Evolutionary conservation across 345 rosid species (phyloP).

Genomic region (Hevea brasiliensis): DNA sequence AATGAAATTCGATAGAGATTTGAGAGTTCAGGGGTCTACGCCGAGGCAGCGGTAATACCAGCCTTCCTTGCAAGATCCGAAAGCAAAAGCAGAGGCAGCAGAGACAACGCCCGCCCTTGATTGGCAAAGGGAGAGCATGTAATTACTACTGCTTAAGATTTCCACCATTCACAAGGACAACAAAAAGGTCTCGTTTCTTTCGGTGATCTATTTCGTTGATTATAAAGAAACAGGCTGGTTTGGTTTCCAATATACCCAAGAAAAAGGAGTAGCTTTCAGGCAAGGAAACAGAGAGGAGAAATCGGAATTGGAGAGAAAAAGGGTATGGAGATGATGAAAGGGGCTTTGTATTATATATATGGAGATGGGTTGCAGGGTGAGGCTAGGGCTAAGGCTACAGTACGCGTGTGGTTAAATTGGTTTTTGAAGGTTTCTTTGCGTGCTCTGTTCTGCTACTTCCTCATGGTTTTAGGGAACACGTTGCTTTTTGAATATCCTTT

Average conservation of each 20-base stretch:
- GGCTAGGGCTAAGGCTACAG: conserved; percentile 4
- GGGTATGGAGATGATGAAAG: no score
- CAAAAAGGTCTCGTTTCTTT: conserved; percentile 4
- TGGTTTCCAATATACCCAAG: not conserved
- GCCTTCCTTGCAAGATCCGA: conserved; percentile 99
- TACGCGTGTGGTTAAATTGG: not conserved
- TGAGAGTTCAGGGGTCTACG: conserved; percentile 67
- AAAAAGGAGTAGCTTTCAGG: not conserved
- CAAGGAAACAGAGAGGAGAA: not conserved
- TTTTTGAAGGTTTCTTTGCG: not conserved
- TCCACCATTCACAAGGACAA: conserved; percentile 93
- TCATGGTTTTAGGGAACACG: no score
- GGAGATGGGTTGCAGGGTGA: not conserved
- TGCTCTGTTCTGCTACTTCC: no score
- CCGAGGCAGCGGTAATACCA: conserved; percentile 99
- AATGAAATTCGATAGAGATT: no score
- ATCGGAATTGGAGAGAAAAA: not conserved
- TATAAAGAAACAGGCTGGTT: no score
- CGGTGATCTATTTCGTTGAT: conserved; percentile 3
- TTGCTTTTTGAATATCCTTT: no score
- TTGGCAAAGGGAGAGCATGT: conserved; percentile 81
- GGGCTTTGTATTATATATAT: not conserved
- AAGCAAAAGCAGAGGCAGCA: conserved; percentile 60
- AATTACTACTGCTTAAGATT: conserved; percentile 48
- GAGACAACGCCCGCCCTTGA: conserved; percentile 80